Percentiles rank a stretch among this genome's conserved stretches.
phyloP scores from a whole-genome alignment of 768 basidiomycete species.

The Boletus rufocinnamomeus region DNA sequence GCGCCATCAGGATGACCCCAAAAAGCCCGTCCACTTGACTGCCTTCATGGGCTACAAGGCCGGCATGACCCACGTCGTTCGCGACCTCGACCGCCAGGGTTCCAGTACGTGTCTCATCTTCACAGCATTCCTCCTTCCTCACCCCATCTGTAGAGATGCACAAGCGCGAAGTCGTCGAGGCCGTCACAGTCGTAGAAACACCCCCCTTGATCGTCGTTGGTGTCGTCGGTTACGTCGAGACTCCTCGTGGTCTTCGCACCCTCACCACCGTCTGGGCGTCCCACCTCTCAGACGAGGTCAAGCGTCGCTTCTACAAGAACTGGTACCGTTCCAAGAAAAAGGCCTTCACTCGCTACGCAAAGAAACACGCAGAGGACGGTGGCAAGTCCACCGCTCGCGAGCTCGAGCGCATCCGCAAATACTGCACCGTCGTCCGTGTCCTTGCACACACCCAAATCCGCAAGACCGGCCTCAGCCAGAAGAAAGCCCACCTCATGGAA shows the following conservation, averaged over 20 bases:
- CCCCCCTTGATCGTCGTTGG: conserved; percentile 96
- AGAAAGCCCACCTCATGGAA: conserved; percentile 99
- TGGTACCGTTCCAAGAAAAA: conserved; percentile 99
- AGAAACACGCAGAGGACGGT: conserved; percentile 95
- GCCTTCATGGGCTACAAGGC: conserved; percentile 99
- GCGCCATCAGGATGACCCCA: conserved; percentile 86
- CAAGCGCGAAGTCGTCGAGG: conserved; percentile 99
- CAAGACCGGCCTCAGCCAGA: conserved; percentile 97
- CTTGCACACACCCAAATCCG: conserved; percentile 98
- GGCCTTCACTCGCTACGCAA: conserved; percentile 99
- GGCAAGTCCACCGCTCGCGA: conserved; percentile 93
- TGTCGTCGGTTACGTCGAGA: conserved; percentile 99
- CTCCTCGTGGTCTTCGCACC: conserved; percentile 96
- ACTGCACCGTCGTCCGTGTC: conserved; percentile 99
- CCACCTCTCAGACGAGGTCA: conserved; percentile 96
- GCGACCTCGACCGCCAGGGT: conserved; percentile 98
- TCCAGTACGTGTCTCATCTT: conserved; percentile 72
- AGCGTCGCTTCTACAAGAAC: conserved; percentile 99
- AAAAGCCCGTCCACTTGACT: conserved; percentile 98
- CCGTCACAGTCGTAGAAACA: conserved; percentile 93
- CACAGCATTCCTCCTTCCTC: neutral
- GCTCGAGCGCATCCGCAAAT: conserved; percentile 99
- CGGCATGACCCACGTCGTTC: conserved; percentile 99
- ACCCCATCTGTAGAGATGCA: conserved; percentile 83
- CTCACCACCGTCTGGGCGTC: conserved; percentile 99